Conservation (phyloP, 2,329 filamentous ascomycete species). For the Aspergillus viridinutans region DNA sequence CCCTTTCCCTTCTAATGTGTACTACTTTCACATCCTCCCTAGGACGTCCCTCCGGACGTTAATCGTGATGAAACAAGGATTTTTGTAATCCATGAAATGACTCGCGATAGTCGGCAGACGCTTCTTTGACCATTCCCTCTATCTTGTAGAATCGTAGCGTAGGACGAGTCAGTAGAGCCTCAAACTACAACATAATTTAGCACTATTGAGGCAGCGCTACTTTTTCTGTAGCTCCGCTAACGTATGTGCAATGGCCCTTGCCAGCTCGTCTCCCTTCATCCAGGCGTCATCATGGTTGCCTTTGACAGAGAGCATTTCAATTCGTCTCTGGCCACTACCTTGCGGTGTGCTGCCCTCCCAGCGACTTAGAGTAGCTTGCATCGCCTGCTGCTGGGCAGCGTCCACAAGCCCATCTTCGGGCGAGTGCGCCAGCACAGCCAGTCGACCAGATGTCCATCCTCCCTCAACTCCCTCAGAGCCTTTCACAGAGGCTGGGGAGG, state of each 20-base stretch:
- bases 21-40: slow-evolving; percentile 15
- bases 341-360: slow-evolving; percentile 32
- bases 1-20: slow-evolving; percentile 22
- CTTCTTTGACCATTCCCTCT: slow-evolving; percentile 3
- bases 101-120: not conserved
- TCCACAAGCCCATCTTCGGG: slow-evolving; percentile 41
- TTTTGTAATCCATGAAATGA: not conserved
- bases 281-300: slow-evolving; percentile 42
- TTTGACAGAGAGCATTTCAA: slow-evolving; percentile 35
- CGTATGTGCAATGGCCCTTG: slow-evolving; percentile 31
- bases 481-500: slow-evolving; percentile 35
- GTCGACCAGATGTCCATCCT: slow-evolving; percentile 31
- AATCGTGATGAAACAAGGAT: slow-evolving; percentile 1
- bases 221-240: slow-evolving; percentile 27
- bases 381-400: slow-evolving; percentile 31
- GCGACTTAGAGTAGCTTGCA: slow-evolving; percentile 50
- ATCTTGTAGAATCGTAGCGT: not conserved
- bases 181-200: not conserved
- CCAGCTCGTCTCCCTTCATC: slow-evolving; percentile 38
- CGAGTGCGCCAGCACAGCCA: slow-evolving; percentile 40
- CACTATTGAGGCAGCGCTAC: slow-evolving; percentile 1
- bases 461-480: slow-evolving; percentile 26
- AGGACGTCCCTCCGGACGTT: slow-evolving; percentile 4
- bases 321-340: slow-evolving; percentile 34
- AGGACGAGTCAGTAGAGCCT: not conserved